Base-by-base conservation (phyloP, 441 rosid genomes). In the Adansonia grandidieri region DNA sequence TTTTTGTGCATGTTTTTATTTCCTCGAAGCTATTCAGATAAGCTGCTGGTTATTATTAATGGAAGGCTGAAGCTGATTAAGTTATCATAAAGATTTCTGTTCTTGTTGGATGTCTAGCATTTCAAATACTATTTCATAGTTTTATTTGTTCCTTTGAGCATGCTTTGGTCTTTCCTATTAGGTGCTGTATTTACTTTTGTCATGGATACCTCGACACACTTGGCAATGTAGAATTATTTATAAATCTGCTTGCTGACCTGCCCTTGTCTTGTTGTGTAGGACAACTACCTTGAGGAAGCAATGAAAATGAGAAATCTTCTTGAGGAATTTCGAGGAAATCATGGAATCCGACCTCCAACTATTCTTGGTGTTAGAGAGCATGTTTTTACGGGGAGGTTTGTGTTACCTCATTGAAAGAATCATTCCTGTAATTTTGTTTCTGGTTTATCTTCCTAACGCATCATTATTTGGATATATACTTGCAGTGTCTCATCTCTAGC, bases 401-500 rank as follows among this genome's bases (percentile, higher is more conserved):
- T 61, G 58, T 53, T 80, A 22, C 69, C 9, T 77, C 79, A 69
- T 71, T 58, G 9, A 44, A 51, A 64, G 37, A 13, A 1, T 76
- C 44, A 32, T 45, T 69, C 66, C 10, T 14, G 7, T 65, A 22
- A 15, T 42, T 54, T 71, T 66, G 42, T 75, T 79, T 48, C 22
- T 80, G 13, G 9, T 42, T 72, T 24, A 79, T 83, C 75, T 79
- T 68, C 77, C 78, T 80, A 57, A 81, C 74, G 56, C 22, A 11
- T 63, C 73, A 37, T 81, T 24, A 62, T 81, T 82, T 74, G 75
- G 65, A 73, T 83, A 66, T 83, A 48, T 75, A 62, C 50, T 48
- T 87, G 85, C 94, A 96, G 99, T 92, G 99, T 96, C 79, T 96
- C 99, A 69, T 96, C 98, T 79, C 84, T 96, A 82, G 99, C 99